Conservation (phyloP, 805 yeast species). For the Pichia cephalocereana region DNA sequence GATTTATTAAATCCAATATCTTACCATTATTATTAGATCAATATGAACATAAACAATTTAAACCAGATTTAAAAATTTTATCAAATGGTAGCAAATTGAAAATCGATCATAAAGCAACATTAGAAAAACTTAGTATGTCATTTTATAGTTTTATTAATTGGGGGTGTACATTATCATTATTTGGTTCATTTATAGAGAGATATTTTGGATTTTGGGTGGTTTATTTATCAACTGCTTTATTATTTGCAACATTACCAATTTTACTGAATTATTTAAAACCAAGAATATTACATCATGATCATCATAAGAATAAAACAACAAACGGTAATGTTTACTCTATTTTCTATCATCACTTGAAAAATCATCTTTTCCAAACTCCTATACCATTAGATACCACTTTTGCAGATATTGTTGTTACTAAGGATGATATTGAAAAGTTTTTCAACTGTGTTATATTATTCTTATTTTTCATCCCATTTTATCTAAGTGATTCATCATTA, state of each 20-base stretch:
- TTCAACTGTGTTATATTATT: slow-evolving; percentile 36
- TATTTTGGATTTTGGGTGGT: slow-evolving; percentile 44
- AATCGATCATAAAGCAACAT: slow-evolving; percentile 35
- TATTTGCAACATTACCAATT: slow-evolving; percentile 39
- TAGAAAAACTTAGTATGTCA: slow-evolving; percentile 31
- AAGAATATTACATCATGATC: slow-evolving; percentile 23
- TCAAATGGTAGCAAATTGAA: slow-evolving; percentile 46
- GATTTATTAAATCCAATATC: slow-evolving; percentile 45
- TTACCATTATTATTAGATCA: slow-evolving; percentile 49
- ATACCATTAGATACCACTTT: not conserved
- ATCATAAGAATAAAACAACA: too few species aligned
- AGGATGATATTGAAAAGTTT: slow-evolving; percentile 34
- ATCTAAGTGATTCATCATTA: slow-evolving; percentile 37
- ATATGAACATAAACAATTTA: slow-evolving; percentile 47
- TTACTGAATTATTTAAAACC: slow-evolving; percentile 32
- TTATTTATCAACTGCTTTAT: slow-evolving; percentile 41
- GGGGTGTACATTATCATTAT: slow-evolving; percentile 42
- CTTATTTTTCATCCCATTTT: slow-evolving; percentile 31
- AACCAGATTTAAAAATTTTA: slow-evolving; percentile 33
- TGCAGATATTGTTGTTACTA: slow-evolving; percentile 17
- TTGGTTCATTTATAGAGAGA: slow-evolving; percentile 40
- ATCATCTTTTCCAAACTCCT: not conserved
- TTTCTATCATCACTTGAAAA: slow-evolving; percentile 1
- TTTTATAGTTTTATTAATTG: slow-evolving; percentile 47
- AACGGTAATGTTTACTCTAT: slow-evolving; percentile 13